These are phyloP conservation scores for Oropetium thomaeum DNA, from an alignment of 176 grass and related monocot genomes.

Conservation along the genomic window DNA sequence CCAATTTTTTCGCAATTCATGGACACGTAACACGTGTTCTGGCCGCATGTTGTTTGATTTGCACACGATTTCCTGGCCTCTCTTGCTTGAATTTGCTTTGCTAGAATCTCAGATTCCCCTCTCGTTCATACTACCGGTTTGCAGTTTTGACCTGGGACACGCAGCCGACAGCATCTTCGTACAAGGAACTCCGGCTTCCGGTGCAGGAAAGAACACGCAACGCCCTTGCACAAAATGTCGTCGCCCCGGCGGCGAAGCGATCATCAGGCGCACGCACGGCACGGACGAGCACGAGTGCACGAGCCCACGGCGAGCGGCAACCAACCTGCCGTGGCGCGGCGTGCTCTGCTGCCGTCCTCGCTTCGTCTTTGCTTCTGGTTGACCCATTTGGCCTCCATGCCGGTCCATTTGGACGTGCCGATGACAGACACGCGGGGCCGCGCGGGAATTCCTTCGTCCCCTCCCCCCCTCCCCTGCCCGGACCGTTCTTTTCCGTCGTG, in stretches of 20 bases:
- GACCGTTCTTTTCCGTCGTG: no score
- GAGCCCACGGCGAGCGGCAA: neutral
- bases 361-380: slow-evolving; percentile 21
- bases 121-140: neutral
- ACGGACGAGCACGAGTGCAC: no score
- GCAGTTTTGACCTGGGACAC: neutral
- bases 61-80: no score
- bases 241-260: neutral
- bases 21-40: no score
- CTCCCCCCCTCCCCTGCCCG: neutral
- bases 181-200: neutral
- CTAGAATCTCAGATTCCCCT: neutral
- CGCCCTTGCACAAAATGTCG: neutral
- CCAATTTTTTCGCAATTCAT: no score
- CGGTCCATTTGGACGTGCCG: neutral
- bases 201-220: neutral
- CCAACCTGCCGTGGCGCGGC: neutral
- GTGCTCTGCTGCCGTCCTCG: neutral
- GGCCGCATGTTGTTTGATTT: no score
- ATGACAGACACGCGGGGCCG: slow-evolving; percentile 23
- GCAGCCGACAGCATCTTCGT: neutral
- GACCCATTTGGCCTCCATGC: neutral
- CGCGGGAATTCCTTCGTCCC: neutral
- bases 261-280: no score
- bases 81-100: no score